Percentiles rank a stretch among this genome's conserved stretches.
These are phyloP conservation scores for Apiotrichum brassicae DNA, from an alignment of 1,284 basidiomycete species.

Conservation along the genomic window DNA sequence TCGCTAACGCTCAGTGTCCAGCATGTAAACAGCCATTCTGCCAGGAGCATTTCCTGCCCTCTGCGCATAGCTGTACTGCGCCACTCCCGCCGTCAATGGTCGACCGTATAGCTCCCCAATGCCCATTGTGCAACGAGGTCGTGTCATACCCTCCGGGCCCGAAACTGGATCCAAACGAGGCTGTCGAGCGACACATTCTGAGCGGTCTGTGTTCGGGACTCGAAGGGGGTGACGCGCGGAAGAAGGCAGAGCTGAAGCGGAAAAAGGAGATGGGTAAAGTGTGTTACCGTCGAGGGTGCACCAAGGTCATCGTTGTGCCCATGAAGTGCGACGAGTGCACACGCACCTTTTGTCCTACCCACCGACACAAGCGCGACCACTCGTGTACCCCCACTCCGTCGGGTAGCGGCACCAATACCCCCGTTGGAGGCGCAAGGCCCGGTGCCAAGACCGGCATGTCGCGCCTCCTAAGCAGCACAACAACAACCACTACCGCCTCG, in stretches of 20 bases:
- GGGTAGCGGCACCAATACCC: conserved; percentile 11
- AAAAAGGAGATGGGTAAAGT: conserved; percentile 42
- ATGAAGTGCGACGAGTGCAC: conserved; percentile 42
- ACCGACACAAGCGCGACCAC: conserved; percentile 33
- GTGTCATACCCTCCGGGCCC: conserved; percentile 28
- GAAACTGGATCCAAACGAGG: conserved; percentile 34
- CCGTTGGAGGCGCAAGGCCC: neutral
- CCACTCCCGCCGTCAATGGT: conserved; percentile 41
- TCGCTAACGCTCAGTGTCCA: conserved; percentile 21
- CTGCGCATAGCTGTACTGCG: conserved; percentile 37
- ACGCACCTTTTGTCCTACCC: conserved; percentile 38
- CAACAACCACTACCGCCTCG: neutral
- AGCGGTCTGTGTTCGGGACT: conserved; percentile 35
- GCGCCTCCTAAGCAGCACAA: conserved; percentile 21
- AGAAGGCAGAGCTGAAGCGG: conserved; percentile 31
- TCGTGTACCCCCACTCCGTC: conserved; percentile 24
- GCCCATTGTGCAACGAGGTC: conserved; percentile 42
- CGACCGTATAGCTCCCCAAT: conserved; percentile 44
- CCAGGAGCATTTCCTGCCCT: conserved; percentile 44
- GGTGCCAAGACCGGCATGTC: conserved; percentile 28
- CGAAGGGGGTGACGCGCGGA: conserved; percentile 39
- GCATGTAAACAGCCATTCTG: conserved; percentile 45
- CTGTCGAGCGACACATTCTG: conserved; percentile 43
- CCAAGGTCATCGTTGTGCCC: conserved; percentile 40
- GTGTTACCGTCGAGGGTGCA: conserved; percentile 41